Base-by-base conservation (phyloP, 768 basidiomycete species). In the Kwoniella pini region DNA sequence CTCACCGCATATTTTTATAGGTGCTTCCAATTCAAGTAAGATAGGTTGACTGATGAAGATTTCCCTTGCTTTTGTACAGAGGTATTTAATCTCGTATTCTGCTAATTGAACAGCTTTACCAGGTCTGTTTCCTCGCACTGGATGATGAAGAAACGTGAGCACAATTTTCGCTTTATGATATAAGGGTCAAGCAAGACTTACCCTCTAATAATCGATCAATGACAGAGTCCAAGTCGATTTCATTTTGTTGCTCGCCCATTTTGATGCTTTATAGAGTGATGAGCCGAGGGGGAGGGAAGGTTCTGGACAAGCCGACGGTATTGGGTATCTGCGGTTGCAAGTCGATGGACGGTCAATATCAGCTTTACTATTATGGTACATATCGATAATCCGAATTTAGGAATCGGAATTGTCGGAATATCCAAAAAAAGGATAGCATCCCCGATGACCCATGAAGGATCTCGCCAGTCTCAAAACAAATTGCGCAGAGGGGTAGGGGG, bases 41-140 rank as follows among this genome's bases (percentile, higher is more conserved):
- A 98, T 97, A 64, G 95, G 95, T 79, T 99, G 95, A 81, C 90
- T 91, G 82, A 99, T 97, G 83, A 99, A 97, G 77, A 99, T 97
- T 81, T 99, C 96, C 70, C 95, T 84, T 52, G 94, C 94, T 83
- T 91, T 96, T 77, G 93, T 96, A 83, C 95, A 99, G 67, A 99
- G 85, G 80, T 94, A 92, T 80, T 93, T 95, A 85, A 99, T 98
- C 83, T 99, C 95, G 83, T 94, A 96, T 81, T 99, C 95, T 78
- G 92, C 90, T 68, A 99, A 84, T 78, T 94, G 92, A 48, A 99
- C 95, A 43, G 94, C 92, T 81, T 97, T 98, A 70, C 95, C 95
- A 45, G 95, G 95, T 80, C 96, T 85, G 83, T 98, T 96, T 62
- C 95, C 95, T 78, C 95, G 90, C 69, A 99, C 95, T 96, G n/a